phyloP scores from a whole-genome alignment of 2,329 filamentous ascomycete species.

The Magnaporthales sp. region DNA sequence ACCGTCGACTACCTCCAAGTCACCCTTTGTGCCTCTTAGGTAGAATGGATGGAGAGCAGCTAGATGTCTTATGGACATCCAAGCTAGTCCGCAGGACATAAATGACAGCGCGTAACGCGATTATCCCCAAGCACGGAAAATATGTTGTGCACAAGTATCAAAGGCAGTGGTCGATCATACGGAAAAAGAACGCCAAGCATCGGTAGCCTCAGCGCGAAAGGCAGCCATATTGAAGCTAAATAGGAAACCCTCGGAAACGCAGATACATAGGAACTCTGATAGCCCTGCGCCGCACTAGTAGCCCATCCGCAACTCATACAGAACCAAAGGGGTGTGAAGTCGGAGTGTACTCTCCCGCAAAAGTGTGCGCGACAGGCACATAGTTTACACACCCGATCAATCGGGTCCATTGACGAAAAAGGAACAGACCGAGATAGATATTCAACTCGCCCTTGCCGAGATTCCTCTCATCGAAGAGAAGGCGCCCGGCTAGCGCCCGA shows the following conservation, averaged over 20 bases:
- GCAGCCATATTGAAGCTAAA: neutral
- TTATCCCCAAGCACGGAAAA: neutral
- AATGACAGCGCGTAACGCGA: neutral
- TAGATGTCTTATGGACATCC: neutral
- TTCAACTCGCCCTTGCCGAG: neutral
- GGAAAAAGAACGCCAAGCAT: neutral
- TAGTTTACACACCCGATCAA: no score
- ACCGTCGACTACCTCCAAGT: neutral
- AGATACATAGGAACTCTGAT: no score
- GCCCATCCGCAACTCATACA: neutral
- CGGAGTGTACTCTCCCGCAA: no score
- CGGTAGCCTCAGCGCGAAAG: neutral
- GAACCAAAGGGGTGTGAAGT: neutral
- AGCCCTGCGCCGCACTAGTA: neutral
- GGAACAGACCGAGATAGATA: neutral
- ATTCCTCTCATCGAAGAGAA: neutral
- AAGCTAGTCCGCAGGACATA: neutral
- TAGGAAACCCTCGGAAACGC: neutral
- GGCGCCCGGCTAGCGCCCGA: neutral
- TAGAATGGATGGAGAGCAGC: neutral
- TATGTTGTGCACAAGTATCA: neutral
- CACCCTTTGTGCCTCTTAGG: neutral
- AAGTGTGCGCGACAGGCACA: no score
- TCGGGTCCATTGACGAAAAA: no score
- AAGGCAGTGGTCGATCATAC: neutral